phyloP scores from a whole-genome alignment of 208 protist species.

The Trypanosoma rangeli region DNA sequence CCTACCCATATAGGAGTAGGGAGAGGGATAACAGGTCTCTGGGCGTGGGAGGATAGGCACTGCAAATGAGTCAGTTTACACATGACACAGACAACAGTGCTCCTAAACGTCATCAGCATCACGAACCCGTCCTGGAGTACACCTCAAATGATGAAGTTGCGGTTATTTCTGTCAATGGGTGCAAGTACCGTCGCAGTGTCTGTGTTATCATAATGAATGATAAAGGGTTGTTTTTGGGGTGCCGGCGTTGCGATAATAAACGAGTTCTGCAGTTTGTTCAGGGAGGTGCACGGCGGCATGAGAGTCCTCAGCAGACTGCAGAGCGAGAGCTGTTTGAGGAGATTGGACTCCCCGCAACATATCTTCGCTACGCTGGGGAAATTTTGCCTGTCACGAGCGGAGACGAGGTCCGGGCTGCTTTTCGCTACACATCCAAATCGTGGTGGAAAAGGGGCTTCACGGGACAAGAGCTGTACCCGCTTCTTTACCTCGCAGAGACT shows the following conservation, averaged over 20 bases:
- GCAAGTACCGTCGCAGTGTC: conserved; percentile 34
- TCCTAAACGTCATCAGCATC: neutral
- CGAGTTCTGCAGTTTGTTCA: conserved; percentile 46
- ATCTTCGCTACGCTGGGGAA: conserved; percentile 29
- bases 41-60: neutral
- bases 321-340: conserved; percentile 50
- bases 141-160: conserved; percentile 17
- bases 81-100: neutral
- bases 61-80: neutral
- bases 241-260: conserved; percentile 30
- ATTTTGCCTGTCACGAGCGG: conserved; percentile 12
- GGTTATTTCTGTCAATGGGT: neutral
- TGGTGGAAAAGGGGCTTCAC: conserved; percentile 39
- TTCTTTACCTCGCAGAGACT: conserved; percentile 31
- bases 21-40: neutral
- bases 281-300: conserved; percentile 32
- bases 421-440: conserved; percentile 48
- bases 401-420: conserved; percentile 21
- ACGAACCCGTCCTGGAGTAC: neutral
- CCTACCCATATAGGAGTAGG: neutral
- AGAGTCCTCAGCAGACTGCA: conserved; percentile 33
- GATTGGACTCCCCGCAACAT: conserved; percentile 30
- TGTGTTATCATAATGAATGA: conserved; percentile 48
- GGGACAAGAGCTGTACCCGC: conserved; percentile 59
- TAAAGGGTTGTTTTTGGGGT: conserved; percentile 31